Conservation (phyloP, 2,329 filamentous ascomycete genomes). For the Cercospora canescens region DNA sequence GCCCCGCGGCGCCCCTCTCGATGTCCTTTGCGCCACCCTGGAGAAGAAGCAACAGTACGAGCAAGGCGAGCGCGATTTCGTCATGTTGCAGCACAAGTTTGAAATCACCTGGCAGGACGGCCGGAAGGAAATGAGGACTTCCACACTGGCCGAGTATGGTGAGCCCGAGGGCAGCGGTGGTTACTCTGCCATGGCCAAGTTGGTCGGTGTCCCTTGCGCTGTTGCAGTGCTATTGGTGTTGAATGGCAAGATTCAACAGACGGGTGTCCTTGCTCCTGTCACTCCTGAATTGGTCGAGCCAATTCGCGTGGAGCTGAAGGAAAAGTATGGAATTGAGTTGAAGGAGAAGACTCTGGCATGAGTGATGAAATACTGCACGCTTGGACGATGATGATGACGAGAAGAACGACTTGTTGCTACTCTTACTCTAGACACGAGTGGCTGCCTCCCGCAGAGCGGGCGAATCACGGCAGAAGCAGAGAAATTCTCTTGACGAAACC, state of each 20-base stretch:
- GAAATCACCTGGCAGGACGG: conserved; percentile 82
- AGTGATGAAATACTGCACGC: not conserved
- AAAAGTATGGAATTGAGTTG: conserved; percentile 73
- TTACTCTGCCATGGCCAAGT: conserved; percentile 80
- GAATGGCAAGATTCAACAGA: conserved; percentile 38
- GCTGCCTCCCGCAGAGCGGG: not conserved
- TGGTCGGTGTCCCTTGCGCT: conserved; percentile 74
- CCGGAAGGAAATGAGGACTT: conserved; percentile 72
- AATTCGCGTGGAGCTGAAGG: conserved; percentile 54
- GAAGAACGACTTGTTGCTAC: not conserved
- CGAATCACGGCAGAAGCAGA: not conserved
- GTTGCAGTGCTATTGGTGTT: conserved; percentile 61
- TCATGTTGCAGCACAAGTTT: conserved; percentile 79
- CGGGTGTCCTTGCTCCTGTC: conserved; percentile 71
- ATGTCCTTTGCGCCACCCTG: conserved; percentile 85
- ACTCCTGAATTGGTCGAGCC: conserved; percentile 69
- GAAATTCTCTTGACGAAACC: not conserved
- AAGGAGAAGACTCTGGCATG: conserved; percentile 64
- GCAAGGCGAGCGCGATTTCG: conserved; percentile 79
- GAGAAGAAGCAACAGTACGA: conserved; percentile 91
- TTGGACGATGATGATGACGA: not conserved
- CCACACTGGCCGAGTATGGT: conserved; percentile 81
- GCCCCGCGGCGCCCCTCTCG: conserved; percentile 76
- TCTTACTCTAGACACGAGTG: not conserved
- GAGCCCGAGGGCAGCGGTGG: conserved; percentile 61